Evolutionary conservation across 116 monocot genomes (phyloP), one percentile per base, ranked within the genome.

Genomic region (Cymodocea nodosa): DNA sequence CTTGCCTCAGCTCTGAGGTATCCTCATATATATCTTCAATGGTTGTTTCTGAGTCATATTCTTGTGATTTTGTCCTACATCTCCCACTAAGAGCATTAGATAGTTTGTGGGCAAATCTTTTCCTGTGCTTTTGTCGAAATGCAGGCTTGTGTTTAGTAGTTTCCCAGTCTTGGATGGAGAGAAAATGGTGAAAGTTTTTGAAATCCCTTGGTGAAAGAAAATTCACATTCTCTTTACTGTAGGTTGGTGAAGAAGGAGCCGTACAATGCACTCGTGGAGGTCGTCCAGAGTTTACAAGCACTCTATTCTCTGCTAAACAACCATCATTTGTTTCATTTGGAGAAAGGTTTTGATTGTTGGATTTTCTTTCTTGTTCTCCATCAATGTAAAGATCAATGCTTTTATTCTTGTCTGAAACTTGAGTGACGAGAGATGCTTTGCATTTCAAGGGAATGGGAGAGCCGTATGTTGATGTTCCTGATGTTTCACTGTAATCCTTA

Each of bases 21-120:
- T 94, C 74, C 53, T 82, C 69, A 51, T 84, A 82, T 10, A 86
- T 82, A 75, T 87, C 84, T 72, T 86, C 89, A 59, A 78, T 51
- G 7, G 80, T 76, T 12, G 77, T 78, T 72, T 82, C 74, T 50
- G 81, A 77, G 66, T 82, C 80, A 70, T 67, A 63, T 39, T 80
- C 82, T 51, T 15, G 59, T 18, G 68, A 52, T 10, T 61, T 77
- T 10, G 30, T 58, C 37, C 66, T 63, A 58, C 57, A 70, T 75
- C 78, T 85, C 58, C 57, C 72, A 60, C 0, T 53, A 52, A 74
- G 56, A 59, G 58, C 51, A 63, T 49, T 52, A 4, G 58, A 70
- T 59, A 64, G 44, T 15, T 56, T 78, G 19, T 73, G 71, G 52
- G 23, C 50, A 61, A 70, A 58, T 54, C 61, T 80, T 71, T 69